These are phyloP conservation scores for Diaporthe sp. DNA, from an alignment of 2,329 filamentous ascomycete genomes.

Conservation along the genomic window DNA sequence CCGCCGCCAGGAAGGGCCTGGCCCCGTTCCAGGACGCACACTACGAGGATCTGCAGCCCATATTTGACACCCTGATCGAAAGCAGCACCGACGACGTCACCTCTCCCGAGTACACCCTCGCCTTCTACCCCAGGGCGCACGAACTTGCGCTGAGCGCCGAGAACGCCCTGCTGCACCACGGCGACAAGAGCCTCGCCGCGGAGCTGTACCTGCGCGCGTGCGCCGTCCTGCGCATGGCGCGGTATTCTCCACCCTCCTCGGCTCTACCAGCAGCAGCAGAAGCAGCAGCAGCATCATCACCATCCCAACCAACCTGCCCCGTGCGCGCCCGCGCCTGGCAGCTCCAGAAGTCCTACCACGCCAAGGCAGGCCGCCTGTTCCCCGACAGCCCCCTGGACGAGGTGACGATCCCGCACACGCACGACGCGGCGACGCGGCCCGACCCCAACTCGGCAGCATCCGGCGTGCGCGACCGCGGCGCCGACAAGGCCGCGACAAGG, in stretches of 20 bases:
- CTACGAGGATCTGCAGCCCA: constrained; percentile 76
- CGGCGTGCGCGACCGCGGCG: not conserved
- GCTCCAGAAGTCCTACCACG: constrained; percentile 73
- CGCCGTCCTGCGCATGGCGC: constrained; percentile 78
- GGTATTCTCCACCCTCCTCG: constrained; percentile 66
- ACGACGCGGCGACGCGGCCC: constrained; percentile 25
- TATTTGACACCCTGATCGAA: constrained; percentile 74
- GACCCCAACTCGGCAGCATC: not conserved
- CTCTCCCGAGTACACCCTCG: constrained; percentile 73
- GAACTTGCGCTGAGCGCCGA: constrained; percentile 65
- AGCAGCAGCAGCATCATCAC: constrained; percentile 49
- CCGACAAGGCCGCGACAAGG: too few relatives aligned
- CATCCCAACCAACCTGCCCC: constrained; percentile 49
- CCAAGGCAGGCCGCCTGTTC: constrained; percentile 68
- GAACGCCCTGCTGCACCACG: constrained; percentile 61
- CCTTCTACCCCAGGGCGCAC: constrained; percentile 73
- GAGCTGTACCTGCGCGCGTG: constrained; percentile 75
- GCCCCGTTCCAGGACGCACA: constrained; percentile 81
- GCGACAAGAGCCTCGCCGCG: constrained; percentile 66
- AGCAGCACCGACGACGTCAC: constrained; percentile 75
- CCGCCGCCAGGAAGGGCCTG: constrained; percentile 59
- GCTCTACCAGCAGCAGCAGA: too few relatives aligned
- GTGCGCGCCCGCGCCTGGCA: constrained; percentile 74
- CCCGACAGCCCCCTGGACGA: constrained; percentile 69
- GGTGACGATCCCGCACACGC: constrained; percentile 71